A percentile compares a stretch with the other conserved stretches of the same genome.
phyloP scores from a whole-genome alignment of 495 filamentous ascomycete species.

The Tuber magnatum region DNA sequence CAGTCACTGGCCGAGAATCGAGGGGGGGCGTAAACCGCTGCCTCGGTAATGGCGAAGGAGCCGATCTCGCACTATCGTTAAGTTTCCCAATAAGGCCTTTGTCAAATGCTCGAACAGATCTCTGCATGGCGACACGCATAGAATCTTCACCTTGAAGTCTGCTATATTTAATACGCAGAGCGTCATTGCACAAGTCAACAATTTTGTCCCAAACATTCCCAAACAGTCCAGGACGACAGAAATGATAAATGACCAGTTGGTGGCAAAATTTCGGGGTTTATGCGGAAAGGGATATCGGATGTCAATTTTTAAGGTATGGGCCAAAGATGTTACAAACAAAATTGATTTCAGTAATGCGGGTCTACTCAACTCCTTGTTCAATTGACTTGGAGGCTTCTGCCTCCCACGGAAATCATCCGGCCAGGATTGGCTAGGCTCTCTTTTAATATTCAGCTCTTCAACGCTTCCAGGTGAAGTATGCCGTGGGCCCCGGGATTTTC shows the following conservation, averaged over 20 bases:
- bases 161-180: slow-evolving; percentile 22
- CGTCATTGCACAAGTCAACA: slow-evolving; percentile 33
- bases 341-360: slow-evolving; percentile 29
- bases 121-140: slow-evolving; percentile 29
- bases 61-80: slow-evolving; percentile 35
- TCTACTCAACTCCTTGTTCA: slow-evolving; percentile 38
- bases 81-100: slow-evolving; percentile 34
- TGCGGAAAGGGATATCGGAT: slow-evolving; percentile 29
- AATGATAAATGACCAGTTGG: slow-evolving; percentile 12
- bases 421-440: slow-evolving; percentile 34
- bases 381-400: slow-evolving; percentile 31
- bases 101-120: slow-evolving; percentile 35
- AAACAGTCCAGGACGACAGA: neutral
- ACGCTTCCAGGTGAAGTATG: slow-evolving; percentile 31
- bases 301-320: slow-evolving; percentile 21
- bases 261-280: slow-evolving; percentile 11
- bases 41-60: slow-evolving; percentile 29
- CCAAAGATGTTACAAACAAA: slow-evolving; percentile 32
- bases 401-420: slow-evolving; percentile 27
- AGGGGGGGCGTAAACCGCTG: slow-evolving; percentile 19
- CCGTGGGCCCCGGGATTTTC: slow-evolving; percentile 32
- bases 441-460: slow-evolving; percentile 30
- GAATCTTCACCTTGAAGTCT: slow-evolving; percentile 33
- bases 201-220: slow-evolving; percentile 13
- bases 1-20: slow-evolving; percentile 27